These are phyloP conservation scores for Nevesoporus exiguus DNA, from an alignment of 768 basidiomycete genomes.

Conservation along the genomic window DNA sequence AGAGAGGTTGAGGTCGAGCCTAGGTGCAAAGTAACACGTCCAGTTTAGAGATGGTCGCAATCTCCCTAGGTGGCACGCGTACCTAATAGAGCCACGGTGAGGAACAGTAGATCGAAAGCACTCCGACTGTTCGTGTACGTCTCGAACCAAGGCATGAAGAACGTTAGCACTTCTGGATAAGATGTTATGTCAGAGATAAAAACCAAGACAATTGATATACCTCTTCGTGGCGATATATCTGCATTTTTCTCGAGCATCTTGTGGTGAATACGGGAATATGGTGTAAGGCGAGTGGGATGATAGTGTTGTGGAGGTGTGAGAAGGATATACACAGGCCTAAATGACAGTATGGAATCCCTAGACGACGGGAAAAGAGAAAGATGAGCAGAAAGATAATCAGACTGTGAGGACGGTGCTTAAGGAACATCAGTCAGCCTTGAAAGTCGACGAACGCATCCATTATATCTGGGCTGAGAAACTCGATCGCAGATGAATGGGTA, in stretches of 20 bases:
- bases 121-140: slow-evolving; percentile 93
- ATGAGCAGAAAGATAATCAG: slow-evolving; percentile 73
- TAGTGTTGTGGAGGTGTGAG: slow-evolving; percentile 74
- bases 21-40: slow-evolving; percentile 25
- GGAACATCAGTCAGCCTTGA: not conserved
- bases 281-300: slow-evolving; percentile 72
- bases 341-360: slow-evolving; percentile 74
- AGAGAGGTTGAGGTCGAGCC: slow-evolving; percentile 90
- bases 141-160: slow-evolving; percentile 77
- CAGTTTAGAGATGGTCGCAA: not conserved
- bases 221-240: slow-evolving; percentile 74
- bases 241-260: slow-evolving; percentile 68
- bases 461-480: slow-evolving; percentile 72
- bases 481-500: slow-evolving; percentile 71
- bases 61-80: slow-evolving; percentile 26
- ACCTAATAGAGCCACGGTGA: slow-evolving; percentile 87
- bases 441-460: slow-evolving; percentile 57
- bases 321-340: slow-evolving; percentile 78
- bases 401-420: slow-evolving; percentile 65
- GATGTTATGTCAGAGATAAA: not conserved
- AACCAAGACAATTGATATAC: slow-evolving; percentile 33
- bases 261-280: slow-evolving; percentile 78
- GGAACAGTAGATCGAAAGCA: slow-evolving; percentile 87
- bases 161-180: slow-evolving; percentile 72
- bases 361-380: slow-evolving; percentile 71